These are phyloP conservation scores for Botrytis aclada DNA, from an alignment of 2,329 filamentous ascomycete species.

Conservation along the genomic window DNA sequence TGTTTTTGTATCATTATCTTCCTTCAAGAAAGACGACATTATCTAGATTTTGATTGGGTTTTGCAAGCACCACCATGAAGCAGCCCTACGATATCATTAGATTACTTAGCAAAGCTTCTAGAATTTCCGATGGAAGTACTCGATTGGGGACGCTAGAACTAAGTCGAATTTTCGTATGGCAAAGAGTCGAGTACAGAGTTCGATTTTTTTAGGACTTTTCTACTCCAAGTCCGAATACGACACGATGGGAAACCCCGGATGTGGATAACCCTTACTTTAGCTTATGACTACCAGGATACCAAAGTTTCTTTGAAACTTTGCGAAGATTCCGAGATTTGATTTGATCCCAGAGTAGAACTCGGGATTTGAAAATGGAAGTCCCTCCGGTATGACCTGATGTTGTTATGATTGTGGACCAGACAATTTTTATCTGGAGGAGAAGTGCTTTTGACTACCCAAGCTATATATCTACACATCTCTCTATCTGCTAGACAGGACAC, in stretches of 20 bases:
- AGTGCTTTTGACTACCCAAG: neutral
- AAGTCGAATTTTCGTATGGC: neutral
- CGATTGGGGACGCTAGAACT: neutral
- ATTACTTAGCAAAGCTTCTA: neutral
- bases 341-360: neutral
- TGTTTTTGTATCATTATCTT: neutral
- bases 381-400: neutral
- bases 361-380: neutral
- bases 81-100: neutral
- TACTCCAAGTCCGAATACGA: neutral
- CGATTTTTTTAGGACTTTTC: neutral
- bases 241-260: neutral
- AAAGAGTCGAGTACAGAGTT: neutral
- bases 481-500: neutral
- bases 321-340: constrained; percentile 3
- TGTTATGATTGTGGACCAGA: neutral
- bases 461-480: neutral
- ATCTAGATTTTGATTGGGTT: neutral
- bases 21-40: neutral
- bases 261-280: neutral
- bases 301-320: neutral
- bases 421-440: neutral
- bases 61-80: neutral
- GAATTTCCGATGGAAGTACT: neutral
- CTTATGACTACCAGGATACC: neutral